Conservation (phyloP, 2,329 filamentous ascomycete genomes). For the Karstenula rhodostoma region DNA sequence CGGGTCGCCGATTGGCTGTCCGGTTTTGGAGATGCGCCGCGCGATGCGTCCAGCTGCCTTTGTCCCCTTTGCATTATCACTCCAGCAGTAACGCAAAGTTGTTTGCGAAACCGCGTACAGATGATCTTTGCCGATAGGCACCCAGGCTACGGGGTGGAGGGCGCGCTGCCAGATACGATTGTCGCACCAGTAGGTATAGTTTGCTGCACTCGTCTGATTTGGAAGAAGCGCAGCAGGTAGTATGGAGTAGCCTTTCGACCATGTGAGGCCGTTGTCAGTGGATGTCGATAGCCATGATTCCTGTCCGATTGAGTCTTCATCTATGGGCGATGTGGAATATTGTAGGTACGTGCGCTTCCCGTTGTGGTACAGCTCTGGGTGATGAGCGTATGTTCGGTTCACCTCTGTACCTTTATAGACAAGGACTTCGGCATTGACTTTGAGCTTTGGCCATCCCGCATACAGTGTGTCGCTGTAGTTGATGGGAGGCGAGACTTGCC, state of each 20-base stretch:
- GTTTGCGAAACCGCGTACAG: conserved; percentile 25
- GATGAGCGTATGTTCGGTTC: conserved; percentile 24
- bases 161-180: conserved; percentile 25
- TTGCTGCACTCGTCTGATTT: conserved; percentile 21
- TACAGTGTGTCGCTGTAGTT: conserved; percentile 22
- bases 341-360: conserved; percentile 20
- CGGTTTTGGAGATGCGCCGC: conserved; percentile 17
- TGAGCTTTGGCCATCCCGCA: conserved; percentile 23
- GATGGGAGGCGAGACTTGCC: conserved; percentile 23
- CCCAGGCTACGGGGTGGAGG: conserved; percentile 23
- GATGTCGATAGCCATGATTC: conserved; percentile 24
- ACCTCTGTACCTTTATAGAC: conserved; percentile 23
- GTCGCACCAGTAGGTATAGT: conserved; percentile 26
- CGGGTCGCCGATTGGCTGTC: conserved; percentile 19
- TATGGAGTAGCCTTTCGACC: conserved; percentile 22
- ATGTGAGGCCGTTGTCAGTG: conserved; percentile 23
- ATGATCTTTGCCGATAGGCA: conserved; percentile 15
- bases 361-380: conserved; percentile 22
- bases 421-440: conserved; percentile 18
- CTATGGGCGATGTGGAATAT: conserved; percentile 25
- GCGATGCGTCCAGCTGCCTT: conserved; percentile 24
- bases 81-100: conserved; percentile 25
- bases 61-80: conserved; percentile 22
- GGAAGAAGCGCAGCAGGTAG: conserved; percentile 20
- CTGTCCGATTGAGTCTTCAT: conserved; percentile 23